Base-by-base conservation (phyloP, 257 asterid species). In the Nicotiana otophora region DNA sequence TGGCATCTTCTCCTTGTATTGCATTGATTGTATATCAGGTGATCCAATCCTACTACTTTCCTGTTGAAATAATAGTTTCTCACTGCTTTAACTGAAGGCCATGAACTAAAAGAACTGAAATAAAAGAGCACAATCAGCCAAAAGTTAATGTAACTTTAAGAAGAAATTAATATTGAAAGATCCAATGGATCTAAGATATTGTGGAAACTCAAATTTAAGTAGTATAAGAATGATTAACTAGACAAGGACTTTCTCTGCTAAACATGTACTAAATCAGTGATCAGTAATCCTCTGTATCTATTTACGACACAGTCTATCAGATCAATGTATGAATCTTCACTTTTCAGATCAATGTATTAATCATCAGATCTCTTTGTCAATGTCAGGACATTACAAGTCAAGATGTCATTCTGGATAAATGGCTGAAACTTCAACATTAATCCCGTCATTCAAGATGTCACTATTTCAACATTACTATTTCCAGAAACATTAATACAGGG, bases 21-120 rank as follows among this genome's bases (percentile, higher is more conserved):
- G 86, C 87, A 84, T 82, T 81, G 86, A 82, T 75, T 83, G 78
- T 81, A 81, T 74, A 85, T 84, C 83, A 83, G 89, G 81, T 84
- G 83, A 90, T 86, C 84, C 75, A 90, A 83, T 80, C 85, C 85
- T 80, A 78, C 85, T 51, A 63, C 74, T 83, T 87, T 90, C 81
- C 90, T 87, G 83, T 83, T 87, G 26, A 84, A 79, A 77, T 83
- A 82, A 81, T 81, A 77, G 78, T 82, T 86, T 84, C 89, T 90
- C 77, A 75, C 69, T 70, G 92, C 90, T 84, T 91, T 90, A 88
- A 86, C 88, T 63, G 92, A 84, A 84, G 86, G 81, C 89, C 92
- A 66, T 65, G 87, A 85, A 85, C 84, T 88, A 83, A 93, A 88
- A 78, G 91, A 89, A 85, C 99, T 94, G 97, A 92, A 88, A 85